phyloP scores from a whole-genome alignment of 2,329 filamentous ascomycete genomes.

The Ophidiomyces ophidiicola region DNA sequence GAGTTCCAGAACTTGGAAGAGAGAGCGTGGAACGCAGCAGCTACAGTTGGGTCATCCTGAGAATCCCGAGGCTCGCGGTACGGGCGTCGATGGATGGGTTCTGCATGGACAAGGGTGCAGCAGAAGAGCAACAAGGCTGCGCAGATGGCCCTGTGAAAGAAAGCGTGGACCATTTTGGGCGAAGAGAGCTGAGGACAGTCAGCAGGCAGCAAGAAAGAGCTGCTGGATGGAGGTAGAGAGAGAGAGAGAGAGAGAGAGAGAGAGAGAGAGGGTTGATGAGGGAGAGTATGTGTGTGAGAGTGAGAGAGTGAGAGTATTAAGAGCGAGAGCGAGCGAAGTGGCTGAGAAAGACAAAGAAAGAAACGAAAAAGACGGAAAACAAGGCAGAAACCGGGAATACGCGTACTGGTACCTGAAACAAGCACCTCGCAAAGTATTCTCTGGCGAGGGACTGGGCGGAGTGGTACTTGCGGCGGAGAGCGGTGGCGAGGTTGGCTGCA shows the following conservation, averaged over 20 bases:
- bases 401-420: too few species aligned
- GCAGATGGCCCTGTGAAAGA: constrained; percentile 2
- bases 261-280: neutral
- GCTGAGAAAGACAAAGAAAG: neutral
- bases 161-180: constrained; percentile 10
- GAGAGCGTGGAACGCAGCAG: constrained; percentile 9
- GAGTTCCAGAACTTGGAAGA: constrained; percentile 11
- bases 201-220: neutral
- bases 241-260: neutral
- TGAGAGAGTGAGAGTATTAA: neutral
- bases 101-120: constrained; percentile 5
- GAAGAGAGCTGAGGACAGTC: neutral
- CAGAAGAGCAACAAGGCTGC: constrained; percentile 6
- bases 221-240: neutral
- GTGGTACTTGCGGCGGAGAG: too few species aligned
- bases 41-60: constrained; percentile 4
- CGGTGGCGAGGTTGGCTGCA: too few species aligned
- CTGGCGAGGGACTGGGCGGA: too few species aligned
- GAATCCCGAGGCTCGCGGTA: constrained; percentile 5
- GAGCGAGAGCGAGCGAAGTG: neutral
- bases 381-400: neutral
- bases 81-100: constrained; percentile 9
- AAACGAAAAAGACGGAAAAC: neutral
- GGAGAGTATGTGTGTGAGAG: neutral
- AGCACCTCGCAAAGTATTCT: too few species aligned